Evolutionary conservation across 1,284 basidiomycete species (phyloP), one percentile per base, ranked within the genome.

Genomic region (Stygiomarasmius scandens): DNA sequence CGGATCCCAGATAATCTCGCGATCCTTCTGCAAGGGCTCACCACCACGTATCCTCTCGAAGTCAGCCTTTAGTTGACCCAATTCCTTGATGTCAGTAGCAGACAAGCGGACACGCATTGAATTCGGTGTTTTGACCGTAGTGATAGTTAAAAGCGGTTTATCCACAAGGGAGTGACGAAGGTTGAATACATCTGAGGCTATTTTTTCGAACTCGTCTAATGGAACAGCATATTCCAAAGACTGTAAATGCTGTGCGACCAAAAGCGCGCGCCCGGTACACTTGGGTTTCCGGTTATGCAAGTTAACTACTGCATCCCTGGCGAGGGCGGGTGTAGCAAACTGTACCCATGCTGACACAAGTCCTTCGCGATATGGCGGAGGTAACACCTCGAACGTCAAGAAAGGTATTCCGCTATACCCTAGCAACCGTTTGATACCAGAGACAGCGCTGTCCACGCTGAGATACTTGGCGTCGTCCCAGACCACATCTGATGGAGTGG

Each of bases 31-130:
- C 29, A 89, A 68, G 2, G 77, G 71, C 61, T 90, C 85, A 0
- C 89, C 88, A 1, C 75, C 77, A 0, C 86, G 67, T 12, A 86
- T 71, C n/a, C 74, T 74, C 63, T 89, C 86, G 20, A 89, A 77
- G 54, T 83, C 77, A 0, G 72, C 66, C 64, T 89, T 89, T 52
- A 87, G 75, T 47, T 67, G 68, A 0, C 79, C 78, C 1, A 90
- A 66, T 2, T 78, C 71, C 44, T 76, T 74, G 10, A 78, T 63
- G 14, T 78, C 74, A 9, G 79, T 75, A 0, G 80, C 79, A 0
- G 71, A 75, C 1, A 89, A 55, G 59, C 72, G 80, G 46, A 87
- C 38, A 12, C 11, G 14, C 38, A n/a, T 19, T 19, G 38, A 41
- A 19, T 41, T 8, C 5, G n/a, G 38, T n/a, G 5, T 41, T 16